Base-by-base conservation (phyloP, 495 filamentous ascomycete species). In the Collariella sp. region DNA sequence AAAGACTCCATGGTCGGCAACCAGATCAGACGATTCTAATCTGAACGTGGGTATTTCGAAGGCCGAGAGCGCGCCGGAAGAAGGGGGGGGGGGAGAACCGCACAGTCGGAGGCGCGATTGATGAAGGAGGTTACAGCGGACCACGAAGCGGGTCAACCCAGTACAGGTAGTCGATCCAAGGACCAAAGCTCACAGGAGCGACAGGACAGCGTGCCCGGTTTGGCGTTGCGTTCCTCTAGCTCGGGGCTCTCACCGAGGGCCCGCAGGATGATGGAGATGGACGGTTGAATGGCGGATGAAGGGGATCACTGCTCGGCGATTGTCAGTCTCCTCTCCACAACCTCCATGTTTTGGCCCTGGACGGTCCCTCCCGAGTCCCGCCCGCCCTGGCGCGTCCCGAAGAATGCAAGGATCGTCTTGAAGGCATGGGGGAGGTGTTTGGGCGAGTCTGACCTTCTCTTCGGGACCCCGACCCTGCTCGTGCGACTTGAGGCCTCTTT, bases 1-100 rank as follows among this genome's bases (percentile, higher is more conserved):
- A 61, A 67, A 36, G 67, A 53, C 51, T 67, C 67, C 67, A 69
- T 69, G 34, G 55, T 63, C 55, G 59, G 64, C 60, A 57, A 60
- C 63, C 47, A 55, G 46, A 56, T 53, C 53, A 43, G 42, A 39
- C 43, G 47, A 55, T 31, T 31, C 5, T 31, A 9, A 31, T 31
- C 26, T 9, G 9, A 31, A 38, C 12, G 35, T 15, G n/a, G n/a
- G 40, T 42, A 20, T 42, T 40, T 40, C 18, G 19, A 10, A 19
- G 19, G 18, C 40, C 18, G 23, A 4, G 7, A 11, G 23, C 18
- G 18, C 18, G 15, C 22, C 38, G 38, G 13, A n/a, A 40, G 18
- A 16, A 10, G 20, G 4, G 40, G 40, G 18, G 10, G 18, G 19
- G 9, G 23, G 40, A 1, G 6, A 42, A 7, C 38, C 38, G 38